Base-by-base conservation (phyloP, 1,139 yeast genomes). In the Debaryomyces sp. region DNA sequence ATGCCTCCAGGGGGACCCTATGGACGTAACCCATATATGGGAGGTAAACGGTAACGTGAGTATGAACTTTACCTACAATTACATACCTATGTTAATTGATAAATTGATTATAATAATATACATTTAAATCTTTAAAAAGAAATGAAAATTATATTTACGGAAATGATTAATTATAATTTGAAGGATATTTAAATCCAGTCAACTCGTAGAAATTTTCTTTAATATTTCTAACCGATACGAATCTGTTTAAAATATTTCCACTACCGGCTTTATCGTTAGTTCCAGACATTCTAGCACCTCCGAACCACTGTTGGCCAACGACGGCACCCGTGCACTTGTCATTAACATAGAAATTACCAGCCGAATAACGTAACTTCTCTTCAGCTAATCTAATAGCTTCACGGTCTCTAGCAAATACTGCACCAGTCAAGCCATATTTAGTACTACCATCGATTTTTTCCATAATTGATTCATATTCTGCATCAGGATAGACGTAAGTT, bases 241-340 rank as follows among this genome's bases (percentile, higher is more conserved):
- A 94, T 66, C 99, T 82, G 53, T 80, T 71, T 66, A 94, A 77
- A 54, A 94, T 84, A 68, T 89, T 88, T 36, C 89, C 95, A 54
- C 92, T 81, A 18, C 99, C 99, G 17, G 97, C 95, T 75, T 94
- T 94, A 68, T 94, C 99, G 68, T 94, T 91, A 44, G 99, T 94
- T 52, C 99, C 99, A 47, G 96, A 88, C 76, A 89, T 88, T 75
- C 99, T 85, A 29, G 96, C 91, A 59, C 99, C 99, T 48, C 99
- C 98, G 60, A 94, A 94, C 94, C 97, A 89, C 71, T 94, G 98
- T 70, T 92, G 98, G 30, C 91, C 98, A 45, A 94, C 98, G 46
- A 94, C 98, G 4, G 99, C 98, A 55, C 98, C 98, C 6, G 99
- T 94, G 39, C 85, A 89, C 71, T 94, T 94, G 73, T 94, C 99